phyloP scores from a whole-genome alignment of 2,329 filamentous ascomycete genomes.

The Pezizomycotina sp. region DNA sequence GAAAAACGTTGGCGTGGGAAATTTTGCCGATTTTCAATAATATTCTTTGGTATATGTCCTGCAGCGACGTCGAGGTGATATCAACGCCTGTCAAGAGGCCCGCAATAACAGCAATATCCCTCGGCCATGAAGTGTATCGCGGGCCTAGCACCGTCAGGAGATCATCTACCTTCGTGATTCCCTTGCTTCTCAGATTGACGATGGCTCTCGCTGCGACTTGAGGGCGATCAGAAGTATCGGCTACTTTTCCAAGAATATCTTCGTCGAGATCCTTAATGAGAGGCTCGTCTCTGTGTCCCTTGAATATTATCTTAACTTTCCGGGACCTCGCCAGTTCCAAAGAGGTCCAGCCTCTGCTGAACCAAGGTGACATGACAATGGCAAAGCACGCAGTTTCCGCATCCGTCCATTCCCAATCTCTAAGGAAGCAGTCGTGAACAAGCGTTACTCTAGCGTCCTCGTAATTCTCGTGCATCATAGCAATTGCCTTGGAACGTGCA shows the following conservation, averaged over 20 bases:
- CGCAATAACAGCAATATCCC: slow-evolving; percentile 22
- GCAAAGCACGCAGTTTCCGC: slow-evolving; percentile 15
- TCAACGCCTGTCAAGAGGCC: slow-evolving; percentile 21
- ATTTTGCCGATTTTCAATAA: too few relatives aligned
- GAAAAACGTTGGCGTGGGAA: too few relatives aligned
- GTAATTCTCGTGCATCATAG: too few relatives aligned
- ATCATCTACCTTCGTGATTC: slow-evolving; percentile 19
- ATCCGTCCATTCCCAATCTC: not conserved
- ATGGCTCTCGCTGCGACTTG: slow-evolving; percentile 3
- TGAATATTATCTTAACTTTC: slow-evolving; percentile 10
- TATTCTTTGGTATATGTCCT: too few relatives aligned
- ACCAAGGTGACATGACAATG: slow-evolving; percentile 23
- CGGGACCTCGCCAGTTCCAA: slow-evolving; percentile 18
- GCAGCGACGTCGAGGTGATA: too few relatives aligned
- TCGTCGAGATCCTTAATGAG: slow-evolving; percentile 3
- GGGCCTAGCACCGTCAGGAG: slow-evolving; percentile 20
- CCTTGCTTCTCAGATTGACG: slow-evolving; percentile 2
- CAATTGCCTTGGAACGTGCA: too few relatives aligned
- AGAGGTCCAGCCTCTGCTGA: slow-evolving; percentile 23
- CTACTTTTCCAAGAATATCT: slow-evolving; percentile 1
- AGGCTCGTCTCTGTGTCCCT: slow-evolving; percentile 2
- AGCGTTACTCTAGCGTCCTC: too few relatives aligned
- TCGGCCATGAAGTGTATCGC: slow-evolving; percentile 23
- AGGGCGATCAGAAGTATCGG: slow-evolving; percentile 4
- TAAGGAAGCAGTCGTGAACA: not conserved